phyloP scores from a whole-genome alignment of 352 stramenopile species.

The Saprolegnia parasitica region DNA sequence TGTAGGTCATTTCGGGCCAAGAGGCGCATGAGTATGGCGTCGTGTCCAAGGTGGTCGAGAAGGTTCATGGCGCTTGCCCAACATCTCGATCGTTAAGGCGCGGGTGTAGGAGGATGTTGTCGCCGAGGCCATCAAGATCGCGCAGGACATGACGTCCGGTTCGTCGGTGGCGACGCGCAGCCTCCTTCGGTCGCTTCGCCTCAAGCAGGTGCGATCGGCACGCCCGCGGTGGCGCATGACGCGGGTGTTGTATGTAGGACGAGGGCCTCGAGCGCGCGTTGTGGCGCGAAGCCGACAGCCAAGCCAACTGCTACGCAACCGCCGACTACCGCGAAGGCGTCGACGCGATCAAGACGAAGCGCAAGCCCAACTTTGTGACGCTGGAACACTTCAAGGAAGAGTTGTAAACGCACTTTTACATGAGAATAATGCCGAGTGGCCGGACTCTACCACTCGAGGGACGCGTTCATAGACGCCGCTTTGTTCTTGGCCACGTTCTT shows the following conservation, averaged over 20 bases:
- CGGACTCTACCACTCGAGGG: conserved; percentile 25
- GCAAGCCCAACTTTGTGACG: conserved; percentile 49
- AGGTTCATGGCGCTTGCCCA: conserved; percentile 21
- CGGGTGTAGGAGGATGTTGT: conserved; percentile 38
- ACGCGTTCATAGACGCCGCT: background rate
- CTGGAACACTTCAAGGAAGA: conserved; percentile 40
- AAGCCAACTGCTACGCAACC: conserved; percentile 75
- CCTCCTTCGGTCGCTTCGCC: conserved; percentile 58
- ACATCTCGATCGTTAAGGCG: background rate
- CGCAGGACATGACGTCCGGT: conserved; percentile 47
- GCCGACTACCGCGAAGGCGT: conserved; percentile 78
- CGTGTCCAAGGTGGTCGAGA: conserved; percentile 44
- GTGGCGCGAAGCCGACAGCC: conserved; percentile 65
- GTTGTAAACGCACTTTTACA: background rate
- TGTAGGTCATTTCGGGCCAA: conserved; percentile 52
- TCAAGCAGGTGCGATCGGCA: conserved; percentile 33
- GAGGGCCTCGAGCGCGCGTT: conserved; percentile 57
- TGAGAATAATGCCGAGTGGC: no score
- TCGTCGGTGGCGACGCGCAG: conserved; percentile 66
- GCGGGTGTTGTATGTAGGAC: conserved; percentile 36
- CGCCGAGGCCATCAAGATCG: conserved; percentile 49
- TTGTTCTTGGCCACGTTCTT: conserved; percentile 22
- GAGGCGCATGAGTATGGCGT: conserved; percentile 52
- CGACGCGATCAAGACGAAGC: conserved; percentile 61
- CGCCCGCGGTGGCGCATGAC: background rate